Conservation (phyloP, 2,329 filamentous ascomycete species). For the Beauveria sp. region DNA sequence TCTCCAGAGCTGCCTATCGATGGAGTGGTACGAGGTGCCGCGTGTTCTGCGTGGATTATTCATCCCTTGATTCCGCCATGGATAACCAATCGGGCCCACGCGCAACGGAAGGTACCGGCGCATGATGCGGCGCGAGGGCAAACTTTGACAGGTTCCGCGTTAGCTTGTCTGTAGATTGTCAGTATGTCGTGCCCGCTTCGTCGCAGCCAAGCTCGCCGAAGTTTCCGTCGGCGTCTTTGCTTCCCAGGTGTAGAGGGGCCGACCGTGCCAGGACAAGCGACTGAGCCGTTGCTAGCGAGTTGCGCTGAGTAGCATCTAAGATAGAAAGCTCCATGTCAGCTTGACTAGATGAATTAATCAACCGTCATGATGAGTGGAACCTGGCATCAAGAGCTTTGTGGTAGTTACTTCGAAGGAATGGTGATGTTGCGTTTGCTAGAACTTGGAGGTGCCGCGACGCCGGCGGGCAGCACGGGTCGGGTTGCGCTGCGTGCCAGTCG, state of each 20-base stretch:
- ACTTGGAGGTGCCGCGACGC: background rate
- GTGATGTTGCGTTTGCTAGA: background rate
- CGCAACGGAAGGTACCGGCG: background rate
- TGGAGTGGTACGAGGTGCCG: slow-evolving; percentile 2
- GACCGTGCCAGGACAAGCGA: background rate
- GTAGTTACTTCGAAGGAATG: too few relatives aligned
- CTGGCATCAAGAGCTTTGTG: background rate
- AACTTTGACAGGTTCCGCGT: background rate
- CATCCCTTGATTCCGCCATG: background rate
- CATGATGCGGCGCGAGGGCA: background rate
- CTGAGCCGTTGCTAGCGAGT: background rate
- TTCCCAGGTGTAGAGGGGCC: background rate
- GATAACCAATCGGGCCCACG: background rate
- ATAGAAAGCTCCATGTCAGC: background rate
- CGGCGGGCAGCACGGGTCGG: background rate
- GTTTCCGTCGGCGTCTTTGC: background rate
- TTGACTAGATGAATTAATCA: background rate
- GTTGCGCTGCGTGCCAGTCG: background rate
- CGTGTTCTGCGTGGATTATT: slow-evolving; percentile 4
- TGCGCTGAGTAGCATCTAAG: background rate
- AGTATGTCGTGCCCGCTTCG: background rate
- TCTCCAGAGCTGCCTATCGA: background rate
- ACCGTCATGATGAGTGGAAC: background rate
- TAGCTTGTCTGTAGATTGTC: background rate
- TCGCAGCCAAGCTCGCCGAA: background rate